phyloP scores from a whole-genome alignment of 108 stramenopile genomes.

The Aurantiochytrium sp. region DNA sequence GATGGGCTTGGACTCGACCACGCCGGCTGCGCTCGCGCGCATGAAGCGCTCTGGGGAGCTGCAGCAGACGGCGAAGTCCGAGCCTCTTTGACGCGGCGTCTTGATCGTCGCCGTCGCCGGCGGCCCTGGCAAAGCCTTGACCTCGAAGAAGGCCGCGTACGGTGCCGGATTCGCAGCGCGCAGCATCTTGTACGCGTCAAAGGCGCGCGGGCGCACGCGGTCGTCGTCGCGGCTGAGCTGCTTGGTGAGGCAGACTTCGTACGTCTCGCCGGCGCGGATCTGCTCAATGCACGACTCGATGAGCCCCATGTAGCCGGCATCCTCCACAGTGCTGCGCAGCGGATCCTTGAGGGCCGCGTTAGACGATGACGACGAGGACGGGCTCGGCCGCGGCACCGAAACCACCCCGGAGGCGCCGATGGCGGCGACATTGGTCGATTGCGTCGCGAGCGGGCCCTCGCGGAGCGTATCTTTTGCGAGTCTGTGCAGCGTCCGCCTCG shows the following conservation, averaged over 20 bases:
- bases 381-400: too few species aligned
- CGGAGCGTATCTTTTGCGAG: too few species aligned
- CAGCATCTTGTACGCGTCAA: conserved; percentile 67
- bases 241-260: conserved; percentile 87
- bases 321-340: background rate
- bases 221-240: conserved; percentile 53
- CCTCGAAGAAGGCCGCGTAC: conserved; percentile 73
- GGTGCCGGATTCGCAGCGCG: conserved; percentile 83
- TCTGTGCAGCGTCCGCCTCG: background rate
- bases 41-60: conserved; percentile 90
- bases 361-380: background rate
- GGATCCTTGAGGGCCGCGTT: background rate
- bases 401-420: too few species aligned
- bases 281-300: conserved; percentile 2
- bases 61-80: conserved; percentile 74
- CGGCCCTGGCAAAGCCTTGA: too few species aligned
- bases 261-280: conserved; percentile 78
- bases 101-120: too few species aligned
- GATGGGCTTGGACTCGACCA: conserved; percentile 90
- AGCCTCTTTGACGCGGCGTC: too few species aligned
- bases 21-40: conserved; percentile 53
- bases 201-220: conserved; percentile 39
- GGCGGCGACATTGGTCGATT: too few species aligned
- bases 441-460: background rate
- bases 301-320: background rate